Base-by-base conservation (phyloP, 1,139 yeast genomes). In the Neolecta irregularis region DNA sequence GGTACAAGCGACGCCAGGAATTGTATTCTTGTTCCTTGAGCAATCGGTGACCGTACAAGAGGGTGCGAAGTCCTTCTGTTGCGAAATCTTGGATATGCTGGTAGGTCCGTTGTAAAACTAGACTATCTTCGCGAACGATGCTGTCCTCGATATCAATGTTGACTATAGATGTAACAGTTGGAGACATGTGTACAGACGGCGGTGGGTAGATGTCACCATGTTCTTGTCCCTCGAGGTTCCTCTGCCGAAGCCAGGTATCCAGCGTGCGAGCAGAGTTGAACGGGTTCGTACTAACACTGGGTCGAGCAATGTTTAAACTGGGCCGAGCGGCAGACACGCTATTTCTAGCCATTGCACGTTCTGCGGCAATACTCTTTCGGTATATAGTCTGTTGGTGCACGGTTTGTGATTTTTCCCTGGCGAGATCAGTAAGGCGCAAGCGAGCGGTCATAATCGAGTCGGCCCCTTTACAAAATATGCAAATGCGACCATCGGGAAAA, bases 61-160 rank as follows among this genome's bases (percentile, higher is more conserved):
- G 64, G 0, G 98, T 91, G 50, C 99, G 68, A 41, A 88, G 61
- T 1, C 99, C 98, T 45, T 88, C 96, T 0, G 92, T 76, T 0
- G 96, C 83, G 52, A 85, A 88, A 41, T 80, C 93, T 47, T 88
- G 96, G 39, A 91, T 69, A 46, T 91, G 94, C 47, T 80, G 79
- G 40, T 88, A 60, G 0, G 96, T 88, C 44, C 72, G 73, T 51
- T 85, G 95, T 39, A 85, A 55, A 5, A 85, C 62, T 48, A 69
- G 80, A 44, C 71, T 83, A 16, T 81, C 93, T 49, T 80, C 77
- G n/a, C 66, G 54, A 7, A 78, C 62, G 30, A 80, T 52, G 24
- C 62, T 64, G 38, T 77, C 88, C 41, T 66, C 66, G 1, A 85
- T 80, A 17, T 18, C 19, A 9, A 21, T 24, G 6, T 32, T 18